phyloP scores from a whole-genome alignment of 441 rosid species.

The Rhodomyrtus psidioides region DNA sequence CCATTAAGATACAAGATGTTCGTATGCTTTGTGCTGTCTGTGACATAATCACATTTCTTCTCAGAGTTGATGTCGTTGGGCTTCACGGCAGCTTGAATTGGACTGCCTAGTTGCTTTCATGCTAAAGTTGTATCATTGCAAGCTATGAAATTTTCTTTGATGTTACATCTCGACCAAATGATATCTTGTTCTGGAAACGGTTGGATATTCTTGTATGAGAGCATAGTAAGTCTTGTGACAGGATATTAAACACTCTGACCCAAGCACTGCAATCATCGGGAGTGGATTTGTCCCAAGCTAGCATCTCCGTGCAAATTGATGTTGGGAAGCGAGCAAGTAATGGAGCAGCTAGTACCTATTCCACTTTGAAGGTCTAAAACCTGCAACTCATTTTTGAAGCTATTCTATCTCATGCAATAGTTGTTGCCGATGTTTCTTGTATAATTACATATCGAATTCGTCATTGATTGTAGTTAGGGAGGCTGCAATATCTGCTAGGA shows the following conservation, averaged over 20 bases:
- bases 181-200: background rate
- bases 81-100: background rate
- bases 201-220: background rate
- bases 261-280: constrained; percentile 43
- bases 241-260: constrained; percentile 19
- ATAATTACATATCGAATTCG: background rate
- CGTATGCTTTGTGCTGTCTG: background rate
- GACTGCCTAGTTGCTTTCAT: background rate
- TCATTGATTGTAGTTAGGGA: background rate
- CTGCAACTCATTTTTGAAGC: background rate
- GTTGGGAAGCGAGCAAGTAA: constrained; percentile 30
- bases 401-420: background rate
- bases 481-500: background rate
- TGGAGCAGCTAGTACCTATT: constrained; percentile 11
- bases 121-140: background rate
- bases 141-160: background rate
- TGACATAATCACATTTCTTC: background rate
- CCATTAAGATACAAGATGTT: background rate
- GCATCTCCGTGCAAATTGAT: constrained; percentile 42
- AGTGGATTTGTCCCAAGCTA: constrained; percentile 41
- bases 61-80: background rate
- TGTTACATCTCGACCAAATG: background rate
- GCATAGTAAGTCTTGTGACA: background rate
- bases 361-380: background rate
- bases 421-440: background rate